Evolutionary conservation across 805 yeast genomes (phyloP).

Genomic region (Ogataea saltuana): DNA sequence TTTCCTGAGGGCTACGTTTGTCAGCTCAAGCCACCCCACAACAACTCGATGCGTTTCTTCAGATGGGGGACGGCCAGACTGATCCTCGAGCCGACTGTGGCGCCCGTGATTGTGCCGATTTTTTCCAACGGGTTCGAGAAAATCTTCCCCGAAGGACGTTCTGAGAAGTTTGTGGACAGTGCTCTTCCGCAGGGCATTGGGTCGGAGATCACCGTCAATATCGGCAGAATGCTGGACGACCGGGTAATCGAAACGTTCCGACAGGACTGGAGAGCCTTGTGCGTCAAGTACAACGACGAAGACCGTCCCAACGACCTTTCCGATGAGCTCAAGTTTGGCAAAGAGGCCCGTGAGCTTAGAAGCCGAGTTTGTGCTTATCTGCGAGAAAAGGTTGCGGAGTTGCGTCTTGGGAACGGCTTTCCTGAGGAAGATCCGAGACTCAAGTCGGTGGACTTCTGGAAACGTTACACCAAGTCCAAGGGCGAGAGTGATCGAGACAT

Average conservation of each 20-base stretch:
- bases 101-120: slow-evolving; percentile 87
- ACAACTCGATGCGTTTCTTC: slow-evolving; percentile 89
- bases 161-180: slow-evolving; percentile 54
- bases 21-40: slow-evolving; percentile 76
- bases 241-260: slow-evolving; percentile 59
- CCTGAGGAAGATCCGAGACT: slow-evolving; percentile 70
- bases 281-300: slow-evolving; percentile 53
- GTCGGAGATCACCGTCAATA: slow-evolving; percentile 61
- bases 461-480: slow-evolving; percentile 57
- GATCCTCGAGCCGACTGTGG: slow-evolving; percentile 74
- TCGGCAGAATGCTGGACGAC: slow-evolving; percentile 74
- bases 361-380: slow-evolving; percentile 68
- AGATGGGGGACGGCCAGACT: slow-evolving; percentile 93
- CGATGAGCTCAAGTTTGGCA: slow-evolving; percentile 60
- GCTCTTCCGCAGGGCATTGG: slow-evolving; percentile 66
- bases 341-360: slow-evolving; percentile 65
- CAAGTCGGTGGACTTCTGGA: slow-evolving; percentile 74
- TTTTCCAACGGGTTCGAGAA: slow-evolving; percentile 85
- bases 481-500: slow-evolving; percentile 70
- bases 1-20: slow-evolving; percentile 95
- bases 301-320: slow-evolving; percentile 58
- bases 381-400: slow-evolving; percentile 57
- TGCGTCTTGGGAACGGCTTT: slow-evolving; percentile 44
- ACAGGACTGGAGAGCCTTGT: slow-evolving; percentile 65
- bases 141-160: slow-evolving; percentile 75